Evolutionary conservation across 805 yeast species (phyloP), one percentile per base, ranked within the genome.

Genomic region (Pichia californica): DNA sequence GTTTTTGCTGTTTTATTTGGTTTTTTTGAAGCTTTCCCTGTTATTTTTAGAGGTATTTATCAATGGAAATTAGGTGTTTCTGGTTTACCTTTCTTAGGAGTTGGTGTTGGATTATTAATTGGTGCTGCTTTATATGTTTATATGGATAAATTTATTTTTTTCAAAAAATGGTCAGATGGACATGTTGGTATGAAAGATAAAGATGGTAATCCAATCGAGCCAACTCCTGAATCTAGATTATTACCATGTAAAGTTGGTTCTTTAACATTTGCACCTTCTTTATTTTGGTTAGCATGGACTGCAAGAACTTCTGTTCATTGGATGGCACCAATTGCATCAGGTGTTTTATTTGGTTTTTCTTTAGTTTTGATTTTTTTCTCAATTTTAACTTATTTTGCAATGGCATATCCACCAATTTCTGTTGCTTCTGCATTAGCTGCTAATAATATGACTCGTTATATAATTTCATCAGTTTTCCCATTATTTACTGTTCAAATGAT

Each of bases 381-480:
- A 18, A 75, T 79, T 38, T 69, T 84, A 56, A 73, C 78, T 38
- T 85, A 84, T 59, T 81, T 84, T 61, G 68, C 84, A 29, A 70
- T 79, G 71, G 61, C 83, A 5, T 85, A 79, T 61, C 91, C 93
- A 23, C 88, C 91, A 37, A 62, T 79, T 28, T 73, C 74, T 28
- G 83, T 87, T 19, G 95, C 96, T 0, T 81, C 91, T n/a, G 91
- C 94, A 3, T 62, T 87, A 48, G 95, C 95, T 29, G 96, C 95
- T 13, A 88, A 88, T 64, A 86, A 85, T 59, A 68, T 88, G 56
- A 62, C 81, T 45, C 76, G 96, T 65, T 87, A 86, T 58, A 52
- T 81, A 27, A 59, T 83, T 48, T 87, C 94, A 9, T 79, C 87
- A 7, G 85, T 80, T 18, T 81, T 88, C 71, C 96, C 96, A 44